These are phyloP conservation scores for Pythium rishiriense DNA, from an alignment of 352 stramenopile species.

Conservation along the genomic window DNA sequence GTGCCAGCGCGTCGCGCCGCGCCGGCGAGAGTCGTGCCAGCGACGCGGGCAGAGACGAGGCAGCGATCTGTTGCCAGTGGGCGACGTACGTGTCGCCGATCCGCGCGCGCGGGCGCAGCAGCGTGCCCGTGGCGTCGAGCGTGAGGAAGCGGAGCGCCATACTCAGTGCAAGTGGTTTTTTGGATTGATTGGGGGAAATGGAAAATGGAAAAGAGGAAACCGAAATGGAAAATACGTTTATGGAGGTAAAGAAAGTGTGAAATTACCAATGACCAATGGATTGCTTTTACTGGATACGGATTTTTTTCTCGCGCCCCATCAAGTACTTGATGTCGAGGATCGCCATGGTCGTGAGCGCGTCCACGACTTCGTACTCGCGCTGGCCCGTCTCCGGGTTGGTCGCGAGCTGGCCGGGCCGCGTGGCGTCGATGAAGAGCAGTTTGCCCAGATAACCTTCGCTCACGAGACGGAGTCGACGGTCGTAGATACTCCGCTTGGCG, in stretches of 20 bases:
- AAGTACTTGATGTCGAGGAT: constrained; percentile 62
- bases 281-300: constrained; percentile 13
- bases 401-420: constrained; percentile 32
- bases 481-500: too few relatives aligned
- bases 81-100: constrained; percentile 52
- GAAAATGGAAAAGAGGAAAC: neutral
- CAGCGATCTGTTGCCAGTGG: constrained; percentile 35
- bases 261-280: too few relatives aligned
- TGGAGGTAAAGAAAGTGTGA: too few relatives aligned
- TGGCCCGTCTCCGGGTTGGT: constrained; percentile 32
- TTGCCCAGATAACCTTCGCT: constrained; percentile 36
- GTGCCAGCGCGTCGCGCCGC: constrained; percentile 13
- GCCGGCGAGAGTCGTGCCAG: constrained; percentile 22
- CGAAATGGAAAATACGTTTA: too few relatives aligned
- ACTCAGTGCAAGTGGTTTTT: neutral
- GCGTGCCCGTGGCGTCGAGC: constrained; percentile 75
- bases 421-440: constrained; percentile 18
- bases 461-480: constrained; percentile 30
- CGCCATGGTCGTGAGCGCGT: constrained; percentile 46
- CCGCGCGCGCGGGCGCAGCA: constrained; percentile 49
- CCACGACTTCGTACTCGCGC: constrained; percentile 39
- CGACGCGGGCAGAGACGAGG: constrained; percentile 4
- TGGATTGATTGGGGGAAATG: too few relatives aligned
- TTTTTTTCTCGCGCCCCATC: constrained; percentile 30
- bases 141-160: constrained; percentile 29